phyloP scores from a whole-genome alignment of 2,329 filamentous ascomycete species.

The Penicillium hordei region DNA sequence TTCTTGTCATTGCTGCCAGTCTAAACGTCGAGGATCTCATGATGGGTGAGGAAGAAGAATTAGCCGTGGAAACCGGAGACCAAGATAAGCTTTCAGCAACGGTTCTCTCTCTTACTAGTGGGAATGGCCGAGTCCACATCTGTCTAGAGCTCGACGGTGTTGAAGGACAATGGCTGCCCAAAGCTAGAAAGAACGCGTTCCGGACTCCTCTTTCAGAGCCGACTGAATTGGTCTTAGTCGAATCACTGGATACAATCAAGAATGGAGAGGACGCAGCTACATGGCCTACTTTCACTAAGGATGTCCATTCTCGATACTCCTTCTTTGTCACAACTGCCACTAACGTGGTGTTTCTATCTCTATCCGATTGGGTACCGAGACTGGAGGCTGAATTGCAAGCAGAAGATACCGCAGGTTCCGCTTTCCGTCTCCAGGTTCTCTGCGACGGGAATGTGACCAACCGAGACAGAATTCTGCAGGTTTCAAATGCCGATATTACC shows the following conservation, averaged over 20 bases:
- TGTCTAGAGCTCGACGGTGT: conserved; percentile 63
- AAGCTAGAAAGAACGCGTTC: conserved; percentile 42
- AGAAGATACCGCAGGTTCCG: conserved; percentile 52
- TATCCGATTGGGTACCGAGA: conserved; percentile 57
- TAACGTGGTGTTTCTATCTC: conserved; percentile 56
- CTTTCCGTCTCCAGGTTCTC: conserved; percentile 57
- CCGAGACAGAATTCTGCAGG: conserved; percentile 50
- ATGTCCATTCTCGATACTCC: conserved; percentile 56
- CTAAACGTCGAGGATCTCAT: conserved; percentile 55
- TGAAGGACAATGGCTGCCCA: conserved; percentile 63
- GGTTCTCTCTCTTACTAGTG: conserved; percentile 59
- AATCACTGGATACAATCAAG: conserved; percentile 45
- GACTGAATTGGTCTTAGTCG: conserved; percentile 46
- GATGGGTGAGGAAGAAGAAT: conserved; percentile 52
- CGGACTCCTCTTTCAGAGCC: conserved; percentile 43
- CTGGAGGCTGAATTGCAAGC: conserved; percentile 58
- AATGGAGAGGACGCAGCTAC: conserved; percentile 25
- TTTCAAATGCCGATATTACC: conserved; percentile 32
- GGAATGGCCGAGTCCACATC: conserved; percentile 56
- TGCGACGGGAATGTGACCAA: conserved; percentile 53
- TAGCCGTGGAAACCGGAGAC: conserved; percentile 42
- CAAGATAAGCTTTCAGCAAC: conserved; percentile 56
- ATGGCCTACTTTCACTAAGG: conserved; percentile 58
- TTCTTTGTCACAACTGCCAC: conserved; percentile 58
- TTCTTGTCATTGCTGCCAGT: conserved; percentile 56